Percentiles rank a stretch among this genome's conserved stretches.
Conservation (phyloP, 2,329 filamentous ascomycete genomes). For the Sclerotinia subarctica region DNA sequence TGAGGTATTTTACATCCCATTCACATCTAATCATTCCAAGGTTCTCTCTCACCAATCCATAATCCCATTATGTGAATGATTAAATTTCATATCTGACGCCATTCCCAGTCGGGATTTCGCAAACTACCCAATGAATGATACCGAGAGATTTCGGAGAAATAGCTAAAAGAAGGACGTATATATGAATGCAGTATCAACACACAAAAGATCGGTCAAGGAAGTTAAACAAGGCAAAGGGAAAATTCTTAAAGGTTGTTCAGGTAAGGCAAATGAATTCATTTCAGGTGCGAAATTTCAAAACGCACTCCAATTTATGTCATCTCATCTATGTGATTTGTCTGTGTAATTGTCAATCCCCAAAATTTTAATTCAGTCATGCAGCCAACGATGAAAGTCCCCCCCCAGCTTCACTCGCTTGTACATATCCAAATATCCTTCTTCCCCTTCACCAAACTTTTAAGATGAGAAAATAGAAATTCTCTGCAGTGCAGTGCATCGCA, state of each 20-base stretch:
- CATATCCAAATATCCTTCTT: background rate
- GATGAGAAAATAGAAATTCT: background rate
- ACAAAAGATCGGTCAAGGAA: background rate
- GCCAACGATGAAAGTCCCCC: background rate
- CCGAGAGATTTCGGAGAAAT: background rate
- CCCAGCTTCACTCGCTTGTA: constrained; percentile 1
- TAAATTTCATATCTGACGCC: background rate
- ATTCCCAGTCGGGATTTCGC: constrained; percentile 4
- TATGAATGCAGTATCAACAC: background rate
- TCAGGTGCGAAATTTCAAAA: background rate
- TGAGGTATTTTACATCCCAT: background rate
- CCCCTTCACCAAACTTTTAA: background rate
- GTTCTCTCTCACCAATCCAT: background rate
- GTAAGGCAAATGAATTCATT: background rate
- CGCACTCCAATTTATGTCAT: background rate
- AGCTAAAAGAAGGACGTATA: background rate
- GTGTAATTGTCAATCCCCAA: background rate
- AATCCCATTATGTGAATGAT: constrained; percentile 3
- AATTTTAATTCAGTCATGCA: background rate
- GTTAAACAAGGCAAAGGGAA: constrained; percentile 2
- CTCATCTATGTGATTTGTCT: background rate
- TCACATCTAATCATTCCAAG: background rate
- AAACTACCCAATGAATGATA: constrained; percentile 6
- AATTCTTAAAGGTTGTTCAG: background rate
- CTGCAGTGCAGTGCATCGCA: background rate